A percentile compares a stretch with the other conserved stretches of the same genome.
These are phyloP conservation scores for Tetracladium setigerum DNA, from an alignment of 495 filamentous ascomycete genomes.

Conservation along the genomic window DNA sequence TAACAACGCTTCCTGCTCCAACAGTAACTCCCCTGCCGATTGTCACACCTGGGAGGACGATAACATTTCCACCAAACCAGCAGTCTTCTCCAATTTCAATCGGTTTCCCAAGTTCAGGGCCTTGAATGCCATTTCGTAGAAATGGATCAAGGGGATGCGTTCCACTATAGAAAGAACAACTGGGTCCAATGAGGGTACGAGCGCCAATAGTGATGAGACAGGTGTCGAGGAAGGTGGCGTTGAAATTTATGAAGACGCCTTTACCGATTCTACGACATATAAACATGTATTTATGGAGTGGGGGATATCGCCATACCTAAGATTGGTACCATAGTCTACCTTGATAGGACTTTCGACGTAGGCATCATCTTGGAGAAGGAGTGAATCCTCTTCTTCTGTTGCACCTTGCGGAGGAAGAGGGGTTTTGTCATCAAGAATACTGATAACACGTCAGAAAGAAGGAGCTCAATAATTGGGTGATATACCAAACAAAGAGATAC, in stretches of 20 bases:
- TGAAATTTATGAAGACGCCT: conserved; percentile 70
- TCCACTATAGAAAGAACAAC: conserved; percentile 64
- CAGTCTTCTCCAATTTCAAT: conserved; percentile 81
- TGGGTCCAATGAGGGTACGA: conserved; percentile 73
- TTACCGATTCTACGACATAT: conserved; percentile 40
- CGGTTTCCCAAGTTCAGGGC: conserved; percentile 68
- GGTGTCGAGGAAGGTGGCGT: conserved; percentile 70
- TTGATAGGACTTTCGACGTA: conserved; percentile 67
- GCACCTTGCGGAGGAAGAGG: conserved; percentile 51
- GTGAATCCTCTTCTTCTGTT: conserved; percentile 51
- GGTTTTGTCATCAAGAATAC: conserved; percentile 49
- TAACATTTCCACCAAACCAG: conserved; percentile 79
- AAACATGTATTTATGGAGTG: background rate
- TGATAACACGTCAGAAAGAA: conserved; percentile 21
- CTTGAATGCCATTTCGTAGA: conserved; percentile 62
- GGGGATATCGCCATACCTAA: conserved; percentile 31
- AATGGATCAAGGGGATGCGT: conserved; percentile 72
- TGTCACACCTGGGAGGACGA: conserved; percentile 68
- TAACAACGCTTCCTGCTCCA: conserved; percentile 86
- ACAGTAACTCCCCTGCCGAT: conserved; percentile 67
- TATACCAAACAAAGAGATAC: conserved; percentile 16
- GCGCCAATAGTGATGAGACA: conserved; percentile 69
- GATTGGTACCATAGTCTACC: conserved; percentile 71
- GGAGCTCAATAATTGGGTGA: background rate
- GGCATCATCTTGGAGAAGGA: conserved; percentile 49